Percentiles rank a stretch among this genome's conserved stretches.
phyloP scores from a whole-genome alignment of 192 early-diverging fungal species.

The Spinellus fusiger region DNA sequence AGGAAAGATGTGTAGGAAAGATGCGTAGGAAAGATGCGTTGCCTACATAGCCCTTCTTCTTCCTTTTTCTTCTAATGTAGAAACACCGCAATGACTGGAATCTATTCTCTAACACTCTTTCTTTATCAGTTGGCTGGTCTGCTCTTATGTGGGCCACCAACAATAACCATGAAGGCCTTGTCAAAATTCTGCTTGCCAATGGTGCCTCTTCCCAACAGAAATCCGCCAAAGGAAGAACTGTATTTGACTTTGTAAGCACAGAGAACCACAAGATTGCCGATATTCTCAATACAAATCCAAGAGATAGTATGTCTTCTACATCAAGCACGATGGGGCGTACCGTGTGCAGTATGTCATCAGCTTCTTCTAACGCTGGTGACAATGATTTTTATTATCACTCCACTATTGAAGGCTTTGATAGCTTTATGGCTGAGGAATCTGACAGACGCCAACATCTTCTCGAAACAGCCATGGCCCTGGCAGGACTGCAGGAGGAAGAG shows the following conservation, averaged over 20 bases:
- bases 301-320: constrained; percentile 26
- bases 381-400: constrained; percentile 25
- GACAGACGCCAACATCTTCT: constrained; percentile 17
- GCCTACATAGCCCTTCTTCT: constrained; percentile 1
- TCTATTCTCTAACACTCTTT: neutral
- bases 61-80: constrained; percentile 9
- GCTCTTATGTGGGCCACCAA: constrained; percentile 91
- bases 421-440: constrained; percentile 18
- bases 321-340: constrained; percentile 14
- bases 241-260: constrained; percentile 66
- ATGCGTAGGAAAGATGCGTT: neutral
- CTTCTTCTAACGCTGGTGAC: constrained; percentile 22
- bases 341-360: constrained; percentile 12
- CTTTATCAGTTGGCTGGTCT: constrained; percentile 69
- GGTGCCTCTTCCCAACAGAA: constrained; percentile 68
- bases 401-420: constrained; percentile 18
- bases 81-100: too few relatives aligned
- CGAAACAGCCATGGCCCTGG: constrained; percentile 1
- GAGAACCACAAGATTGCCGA: constrained; percentile 49
- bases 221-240: constrained; percentile 69
- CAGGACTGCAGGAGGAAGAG: neutral
- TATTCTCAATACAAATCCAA: constrained; percentile 33
- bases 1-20: neutral
- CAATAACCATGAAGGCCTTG: constrained; percentile 71
- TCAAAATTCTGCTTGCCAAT: constrained; percentile 66